Evolutionary conservation across 148 eudicot species (phyloP).

Genomic region (Rhododendron griersonianum): DNA sequence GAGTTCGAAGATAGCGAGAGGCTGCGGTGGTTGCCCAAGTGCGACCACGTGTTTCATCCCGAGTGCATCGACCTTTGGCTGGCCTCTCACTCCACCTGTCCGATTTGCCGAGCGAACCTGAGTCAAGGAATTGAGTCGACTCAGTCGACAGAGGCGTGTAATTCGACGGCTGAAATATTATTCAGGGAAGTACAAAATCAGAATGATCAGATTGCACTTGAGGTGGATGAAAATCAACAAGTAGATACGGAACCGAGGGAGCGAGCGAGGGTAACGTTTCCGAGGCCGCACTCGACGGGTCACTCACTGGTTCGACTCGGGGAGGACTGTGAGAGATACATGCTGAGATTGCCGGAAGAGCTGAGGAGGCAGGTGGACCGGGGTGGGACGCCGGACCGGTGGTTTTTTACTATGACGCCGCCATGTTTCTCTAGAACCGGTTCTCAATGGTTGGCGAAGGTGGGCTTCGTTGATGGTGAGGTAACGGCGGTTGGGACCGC

Average conservation of each 20-base stretch:
- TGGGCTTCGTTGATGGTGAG: neutral
- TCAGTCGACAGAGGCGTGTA: neutral
- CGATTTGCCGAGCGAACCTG: conserved; percentile 26
- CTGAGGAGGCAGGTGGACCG: conserved; percentile 18
- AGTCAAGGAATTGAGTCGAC: neutral
- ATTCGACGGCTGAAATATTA: neutral
- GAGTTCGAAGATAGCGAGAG: conserved; percentile 21
- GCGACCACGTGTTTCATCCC: conserved; percentile 17
- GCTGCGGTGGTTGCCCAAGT: conserved; percentile 17
- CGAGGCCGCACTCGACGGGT: conserved; percentile 41
- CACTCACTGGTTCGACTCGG: conserved; percentile 33
- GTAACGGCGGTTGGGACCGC: neutral
- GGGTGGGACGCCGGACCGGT: conserved; percentile 12
- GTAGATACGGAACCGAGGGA: conserved; percentile 10
- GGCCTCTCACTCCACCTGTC: conserved; percentile 27
- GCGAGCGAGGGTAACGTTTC: neutral
- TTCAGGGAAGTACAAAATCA: neutral
- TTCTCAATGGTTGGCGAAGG: neutral
- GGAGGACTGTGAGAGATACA: conserved; percentile 33
- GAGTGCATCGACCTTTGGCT: conserved; percentile 30
- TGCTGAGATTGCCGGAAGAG: conserved; percentile 41
- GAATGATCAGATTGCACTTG: neutral
- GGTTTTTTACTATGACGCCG: conserved; percentile 8
- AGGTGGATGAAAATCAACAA: neutral
- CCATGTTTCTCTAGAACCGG: conserved; percentile 7